phyloP scores from a whole-genome alignment of 495 filamentous ascomycete genomes.

The Aspergillus bertholletiae region DNA sequence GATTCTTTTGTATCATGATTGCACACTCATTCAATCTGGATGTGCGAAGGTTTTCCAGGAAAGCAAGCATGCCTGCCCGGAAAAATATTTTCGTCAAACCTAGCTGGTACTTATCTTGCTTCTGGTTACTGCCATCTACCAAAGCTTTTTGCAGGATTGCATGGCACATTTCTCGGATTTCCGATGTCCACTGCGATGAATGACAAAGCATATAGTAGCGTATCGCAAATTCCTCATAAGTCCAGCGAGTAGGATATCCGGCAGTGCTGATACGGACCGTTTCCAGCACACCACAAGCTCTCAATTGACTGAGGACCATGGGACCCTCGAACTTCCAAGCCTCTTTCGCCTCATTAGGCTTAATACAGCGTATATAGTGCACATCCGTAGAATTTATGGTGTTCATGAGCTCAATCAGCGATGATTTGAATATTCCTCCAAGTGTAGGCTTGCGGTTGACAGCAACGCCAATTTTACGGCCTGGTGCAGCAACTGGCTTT shows the following conservation, averaged over 20 bases:
- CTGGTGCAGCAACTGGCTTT: conserved; percentile 61
- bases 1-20: conserved; percentile 98
- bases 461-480: conserved; percentile 82
- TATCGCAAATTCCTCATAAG: conserved; percentile 96
- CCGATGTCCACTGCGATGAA: conserved; percentile 85
- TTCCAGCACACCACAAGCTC: conserved; percentile 98
- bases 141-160: conserved; percentile 89
- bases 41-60: conserved; percentile 90
- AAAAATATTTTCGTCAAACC: conserved; percentile 99
- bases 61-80: conserved; percentile 96
- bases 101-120: conserved; percentile 91
- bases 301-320: conserved; percentile 96
- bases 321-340: conserved; percentile 98
- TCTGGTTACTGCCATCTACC: conserved; percentile 71
- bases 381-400: conserved; percentile 98
- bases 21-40: conserved; percentile 88
- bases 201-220: conserved; percentile 98
- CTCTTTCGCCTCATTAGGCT: conserved; percentile 96
- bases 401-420: conserved; percentile 94
- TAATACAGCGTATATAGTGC: conserved; percentile 99
- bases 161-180: conserved; percentile 90
- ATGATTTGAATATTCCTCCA: conserved; percentile 97
- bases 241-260: conserved; percentile 97
- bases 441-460: conserved; percentile 95
- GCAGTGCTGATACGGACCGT: conserved; percentile 98